Evolutionary conservation across 2,329 filamentous ascomycete species (phyloP), one percentile per base, ranked within the genome.

Genomic region (Xylariaceae sp.): DNA sequence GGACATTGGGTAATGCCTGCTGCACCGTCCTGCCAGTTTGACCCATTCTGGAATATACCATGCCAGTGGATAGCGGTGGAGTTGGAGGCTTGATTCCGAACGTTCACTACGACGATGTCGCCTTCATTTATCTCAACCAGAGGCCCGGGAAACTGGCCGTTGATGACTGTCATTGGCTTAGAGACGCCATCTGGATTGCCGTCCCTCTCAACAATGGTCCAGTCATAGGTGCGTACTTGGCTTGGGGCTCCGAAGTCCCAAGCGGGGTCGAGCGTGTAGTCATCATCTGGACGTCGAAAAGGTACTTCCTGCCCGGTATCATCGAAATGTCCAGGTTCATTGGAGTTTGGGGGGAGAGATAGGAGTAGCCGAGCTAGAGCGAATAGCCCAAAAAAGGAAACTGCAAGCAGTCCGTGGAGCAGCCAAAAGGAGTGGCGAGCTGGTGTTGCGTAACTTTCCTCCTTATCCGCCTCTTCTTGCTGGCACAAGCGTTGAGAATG

Each of bases 31-130:
- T 86, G 84, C 36, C 69, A 68, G 38, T 77, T 84, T 0, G 81
- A 83, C 9, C 80, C 81, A 44, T 84, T 84, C 51, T 87, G 82
- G 50, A 77, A 86, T 42, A 90, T 68, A 12, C 84, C 84, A 45
- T 90, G 84, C 55, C 83, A 89, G 52, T 90, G 84, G 5, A 89
- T 65, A 23, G 70, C 73, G 7, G 80, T 81, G 10, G 69, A 72
- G 44, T 87, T 83, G 10, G 65, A 62, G 1, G 82, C 73, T 15
- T 71, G 66, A 46, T 90, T 90, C 44, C 75, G 61, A 32, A 87
- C 66, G 19, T 83, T 75, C 27, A 88, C 74, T 3, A 85, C 56
- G 7, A 92, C 56, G 1, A 70, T 75, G 46, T 92, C 85, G 14
- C 81, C 83, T 43, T 83, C 77, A 44, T 83, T 85, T 41, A 77